A percentile compares a stretch with the other conserved stretches of the same genome.
Evolutionary conservation across 345 rosid genomes (phyloP).

Genomic region (Brassica carinata): DNA sequence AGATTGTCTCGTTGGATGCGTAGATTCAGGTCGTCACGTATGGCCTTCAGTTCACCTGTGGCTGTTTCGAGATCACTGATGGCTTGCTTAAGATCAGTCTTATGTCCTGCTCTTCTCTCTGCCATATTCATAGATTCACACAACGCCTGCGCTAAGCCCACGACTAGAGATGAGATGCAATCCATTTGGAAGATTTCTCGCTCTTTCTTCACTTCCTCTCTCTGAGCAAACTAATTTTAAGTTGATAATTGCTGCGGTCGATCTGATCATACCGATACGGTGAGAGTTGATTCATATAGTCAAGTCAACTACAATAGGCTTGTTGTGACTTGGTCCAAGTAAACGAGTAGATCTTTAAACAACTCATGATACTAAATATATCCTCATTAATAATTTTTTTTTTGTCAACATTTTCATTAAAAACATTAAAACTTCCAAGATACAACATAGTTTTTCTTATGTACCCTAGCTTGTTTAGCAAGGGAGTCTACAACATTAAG

Average conservation of each 20-base stretch:
- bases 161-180: conserved; percentile 24
- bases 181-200: conserved; percentile 29
- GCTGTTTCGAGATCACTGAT: conserved; percentile 31
- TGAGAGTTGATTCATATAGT: conserved; percentile 19
- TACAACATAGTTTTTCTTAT: no score
- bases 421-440: no score
- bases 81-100: conserved; percentile 24
- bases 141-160: conserved; percentile 25
- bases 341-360: conserved; percentile 4
- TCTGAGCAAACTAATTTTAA: not conserved
- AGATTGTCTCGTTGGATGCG: conserved; percentile 16
- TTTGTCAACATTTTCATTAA: no score
- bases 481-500: no score
- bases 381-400: no score
- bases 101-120: not conserved
- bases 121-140: conserved; percentile 33
- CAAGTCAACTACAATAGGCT: conserved; percentile 4
- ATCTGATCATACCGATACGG: not conserved
- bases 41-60: conserved; percentile 27
- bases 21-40: conserved; percentile 28
- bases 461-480: no score
- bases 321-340: not conserved
- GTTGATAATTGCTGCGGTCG: not conserved
- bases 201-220: conserved; percentile 10
- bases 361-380: not conserved